A percentile compares a stretch with the other conserved stretches of the same genome.
phyloP scores from a whole-genome alignment of 352 stramenopile species.

The Phytopythium oedochilum region DNA sequence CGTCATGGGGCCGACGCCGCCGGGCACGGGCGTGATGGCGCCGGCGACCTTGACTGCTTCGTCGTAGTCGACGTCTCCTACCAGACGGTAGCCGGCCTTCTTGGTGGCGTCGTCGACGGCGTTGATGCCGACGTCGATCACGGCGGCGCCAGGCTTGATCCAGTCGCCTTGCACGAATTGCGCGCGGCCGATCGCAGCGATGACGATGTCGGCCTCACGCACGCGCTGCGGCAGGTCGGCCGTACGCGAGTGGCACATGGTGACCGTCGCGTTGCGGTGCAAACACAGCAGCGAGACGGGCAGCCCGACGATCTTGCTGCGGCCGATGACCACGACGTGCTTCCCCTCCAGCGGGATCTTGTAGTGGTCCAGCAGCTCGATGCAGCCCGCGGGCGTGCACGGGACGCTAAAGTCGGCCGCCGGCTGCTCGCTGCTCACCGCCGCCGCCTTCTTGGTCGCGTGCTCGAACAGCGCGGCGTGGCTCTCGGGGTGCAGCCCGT shows the following conservation, averaged over 20 bases:
- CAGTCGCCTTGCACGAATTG: conserved; percentile 93
- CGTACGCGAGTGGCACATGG: conserved; percentile 96
- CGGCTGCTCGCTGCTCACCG: conserved; percentile 24
- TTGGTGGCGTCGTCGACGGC: conserved; percentile 84
- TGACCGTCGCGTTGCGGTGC: conserved; percentile 96
- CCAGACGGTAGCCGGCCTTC: conserved; percentile 89
- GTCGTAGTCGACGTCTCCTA: conserved; percentile 97
- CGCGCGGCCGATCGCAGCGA: conserved; percentile 94
- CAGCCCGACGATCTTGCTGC: conserved; percentile 97
- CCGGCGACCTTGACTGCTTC: conserved; percentile 76
- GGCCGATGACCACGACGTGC: conserved; percentile 95
- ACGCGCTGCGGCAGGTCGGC: conserved; percentile 75
- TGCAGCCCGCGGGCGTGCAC: conserved; percentile 96
- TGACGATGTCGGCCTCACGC: conserved; percentile 94
- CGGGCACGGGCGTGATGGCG: conserved; percentile 97
- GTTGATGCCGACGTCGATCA: conserved; percentile 99
- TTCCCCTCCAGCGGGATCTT: conserved; percentile 91
- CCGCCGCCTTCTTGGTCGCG: conserved; percentile 34
- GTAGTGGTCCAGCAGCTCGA: conserved; percentile 93
- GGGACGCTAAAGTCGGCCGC: conserved; percentile 80
- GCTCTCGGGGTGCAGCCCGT: conserved; percentile 97
- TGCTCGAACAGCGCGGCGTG: conserved; percentile 90
- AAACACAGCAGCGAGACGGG: conserved; percentile 95
- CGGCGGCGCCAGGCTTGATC: conserved; percentile 96
- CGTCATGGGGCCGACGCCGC: conserved; percentile 97